phyloP scores from a whole-genome alignment of 208 protist genomes.

The Crithidia thermophila region DNA sequence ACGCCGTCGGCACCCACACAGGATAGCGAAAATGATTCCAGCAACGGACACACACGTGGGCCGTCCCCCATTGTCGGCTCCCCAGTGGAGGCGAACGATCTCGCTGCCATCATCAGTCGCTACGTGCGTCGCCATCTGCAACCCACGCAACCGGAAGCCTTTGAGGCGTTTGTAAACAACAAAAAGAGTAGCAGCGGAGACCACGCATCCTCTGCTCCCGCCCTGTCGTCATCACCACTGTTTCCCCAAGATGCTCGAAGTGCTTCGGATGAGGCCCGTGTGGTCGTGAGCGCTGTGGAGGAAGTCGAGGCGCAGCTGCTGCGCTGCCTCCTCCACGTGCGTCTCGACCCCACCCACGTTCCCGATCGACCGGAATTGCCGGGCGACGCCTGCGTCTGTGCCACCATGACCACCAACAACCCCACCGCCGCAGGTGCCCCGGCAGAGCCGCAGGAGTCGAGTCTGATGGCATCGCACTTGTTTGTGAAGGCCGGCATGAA shows the following conservation, averaged over 20 bases:
- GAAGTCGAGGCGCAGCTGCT: conserved; percentile 12
- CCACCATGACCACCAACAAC: not conserved
- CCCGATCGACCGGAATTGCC: conserved; percentile 24
- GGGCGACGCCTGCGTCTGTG: not conserved
- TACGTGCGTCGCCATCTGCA: not conserved
- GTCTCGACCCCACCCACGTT: conserved; percentile 4
- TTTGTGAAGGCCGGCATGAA: no score
- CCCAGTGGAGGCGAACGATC: not conserved
- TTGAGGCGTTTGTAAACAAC: no score
- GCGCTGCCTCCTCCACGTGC: conserved; percentile 28
- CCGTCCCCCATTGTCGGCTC: not conserved
- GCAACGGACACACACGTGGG: no score
- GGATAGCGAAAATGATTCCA: no score
- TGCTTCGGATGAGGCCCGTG: no score
- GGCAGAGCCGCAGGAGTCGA: no score
- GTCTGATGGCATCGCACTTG: no score
- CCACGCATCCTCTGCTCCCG: not conserved
- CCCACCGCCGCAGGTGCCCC: not conserved
- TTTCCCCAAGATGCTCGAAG: no score
- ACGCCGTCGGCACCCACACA: no score
- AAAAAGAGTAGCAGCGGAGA: no score
- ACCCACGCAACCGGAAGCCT: not conserved
- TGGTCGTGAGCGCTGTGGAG: not conserved
- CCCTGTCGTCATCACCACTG: no score
- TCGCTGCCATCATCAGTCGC: not conserved